These are phyloP conservation scores for Neodidymelliopsis sp. DNA, from an alignment of 2,329 filamentous ascomycete species.

Conservation along the genomic window DNA sequence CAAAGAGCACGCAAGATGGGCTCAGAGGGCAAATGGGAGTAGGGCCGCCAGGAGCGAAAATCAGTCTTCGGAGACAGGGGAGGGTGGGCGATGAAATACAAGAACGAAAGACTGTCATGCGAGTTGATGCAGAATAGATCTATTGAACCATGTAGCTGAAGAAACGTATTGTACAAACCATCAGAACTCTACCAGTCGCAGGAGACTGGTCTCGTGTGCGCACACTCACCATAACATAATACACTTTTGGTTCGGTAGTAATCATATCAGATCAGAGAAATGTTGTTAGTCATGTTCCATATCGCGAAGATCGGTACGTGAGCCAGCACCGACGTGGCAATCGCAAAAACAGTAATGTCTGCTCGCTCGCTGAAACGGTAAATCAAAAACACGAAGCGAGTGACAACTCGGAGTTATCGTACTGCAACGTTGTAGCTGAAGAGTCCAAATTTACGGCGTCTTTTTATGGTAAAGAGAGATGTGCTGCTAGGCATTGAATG, in stretches of 20 bases:
- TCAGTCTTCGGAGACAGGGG: too few species aligned
- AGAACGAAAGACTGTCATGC: too few species aligned
- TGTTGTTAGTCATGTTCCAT: constrained; percentile 22
- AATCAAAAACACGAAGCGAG: constrained; percentile 35
- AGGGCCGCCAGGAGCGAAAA: background rate
- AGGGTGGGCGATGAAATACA: too few species aligned
- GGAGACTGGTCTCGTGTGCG: background rate
- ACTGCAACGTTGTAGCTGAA: constrained; percentile 5
- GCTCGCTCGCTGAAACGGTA: constrained; percentile 23
- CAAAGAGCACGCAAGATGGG: constrained; percentile 30
- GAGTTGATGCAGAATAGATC: constrained; percentile 16
- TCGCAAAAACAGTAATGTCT: constrained; percentile 16
- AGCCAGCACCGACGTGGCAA: constrained; percentile 2
- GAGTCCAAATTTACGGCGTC: constrained; percentile 2
- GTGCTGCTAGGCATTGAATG: background rate
- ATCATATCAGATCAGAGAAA: constrained; percentile 17
- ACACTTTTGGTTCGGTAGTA: constrained; percentile 12
- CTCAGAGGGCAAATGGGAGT: constrained; percentile 30
- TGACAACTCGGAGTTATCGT: constrained; percentile 16
- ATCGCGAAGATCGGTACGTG: constrained; percentile 7
- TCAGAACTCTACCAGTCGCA: background rate
- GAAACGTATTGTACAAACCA: constrained; percentile 4
- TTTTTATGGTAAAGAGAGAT: background rate
- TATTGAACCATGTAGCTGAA: constrained; percentile 7
- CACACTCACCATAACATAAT: too few species aligned